A percentile compares a stretch with the other conserved stretches of the same genome.
Conservation (phyloP, 257 asterid species). For the Salvia miltiorrhiza region DNA sequence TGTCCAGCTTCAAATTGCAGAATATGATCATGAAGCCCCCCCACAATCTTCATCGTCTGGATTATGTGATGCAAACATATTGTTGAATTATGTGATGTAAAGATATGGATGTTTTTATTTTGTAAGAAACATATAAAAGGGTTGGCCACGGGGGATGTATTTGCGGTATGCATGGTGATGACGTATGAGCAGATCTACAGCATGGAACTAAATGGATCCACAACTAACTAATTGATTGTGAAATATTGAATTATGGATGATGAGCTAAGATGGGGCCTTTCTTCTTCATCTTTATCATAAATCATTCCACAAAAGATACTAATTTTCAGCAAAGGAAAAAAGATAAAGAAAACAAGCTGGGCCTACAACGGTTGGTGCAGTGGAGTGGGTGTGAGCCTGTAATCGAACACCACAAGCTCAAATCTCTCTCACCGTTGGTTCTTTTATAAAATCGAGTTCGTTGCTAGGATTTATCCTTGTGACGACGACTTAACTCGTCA, state of each 20-base stretch:
- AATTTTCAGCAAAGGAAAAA: not conserved
- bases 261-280: conserved; percentile 17
- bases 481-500: not conserved
- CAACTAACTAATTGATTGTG: too few relatives aligned
- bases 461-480: not conserved
- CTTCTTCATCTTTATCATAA: conserved; percentile 7
- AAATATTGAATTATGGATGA: not conserved
- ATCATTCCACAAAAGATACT: conserved; percentile 14
- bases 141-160: conserved; percentile 11
- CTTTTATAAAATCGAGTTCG: not conserved
- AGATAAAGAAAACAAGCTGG: not conserved
- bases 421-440: not conserved
- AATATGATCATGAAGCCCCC: conserved; percentile 37
- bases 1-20: conserved; percentile 78
- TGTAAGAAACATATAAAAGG: too few relatives aligned
- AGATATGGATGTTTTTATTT: too few relatives aligned
- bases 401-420: not conserved
- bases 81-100: not conserved
- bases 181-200: not conserved
- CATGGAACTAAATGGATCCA: not conserved
- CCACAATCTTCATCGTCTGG: not conserved
- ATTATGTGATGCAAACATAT: not conserved
- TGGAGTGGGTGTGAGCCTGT: not conserved
- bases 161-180: not conserved
- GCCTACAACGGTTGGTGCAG: not conserved